Percentiles rank a stretch among this genome's conserved stretches.
These are phyloP conservation scores for Lactuca saligna DNA, from an alignment of 129 eudicot species.

Conservation along the genomic window DNA sequence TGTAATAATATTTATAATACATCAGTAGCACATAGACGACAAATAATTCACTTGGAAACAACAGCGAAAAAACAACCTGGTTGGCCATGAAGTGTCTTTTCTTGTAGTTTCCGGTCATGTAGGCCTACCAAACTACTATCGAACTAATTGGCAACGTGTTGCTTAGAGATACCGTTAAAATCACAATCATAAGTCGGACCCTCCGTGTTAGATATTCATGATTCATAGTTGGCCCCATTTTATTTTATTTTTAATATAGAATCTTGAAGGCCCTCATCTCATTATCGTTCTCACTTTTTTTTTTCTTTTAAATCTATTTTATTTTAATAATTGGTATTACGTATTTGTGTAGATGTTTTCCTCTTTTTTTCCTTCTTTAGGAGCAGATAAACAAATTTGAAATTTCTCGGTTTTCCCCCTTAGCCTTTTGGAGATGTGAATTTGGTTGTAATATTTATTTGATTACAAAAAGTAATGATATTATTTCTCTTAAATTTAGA, in stretches of 20 bases:
- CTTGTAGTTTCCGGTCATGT: not conserved
- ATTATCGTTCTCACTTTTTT: too few relatives aligned
- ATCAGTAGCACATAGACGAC: not conserved
- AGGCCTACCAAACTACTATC: not conserved
- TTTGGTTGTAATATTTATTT: too few relatives aligned
- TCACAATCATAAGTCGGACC: not conserved
- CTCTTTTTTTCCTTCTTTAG: too few relatives aligned
- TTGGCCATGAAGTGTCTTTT: slow-evolving; percentile 1
- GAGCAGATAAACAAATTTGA: too few relatives aligned
- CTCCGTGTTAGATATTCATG: not conserved
- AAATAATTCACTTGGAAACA: not conserved
- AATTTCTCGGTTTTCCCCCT: too few relatives aligned
- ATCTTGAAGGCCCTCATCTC: not conserved
- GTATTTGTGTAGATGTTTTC: not conserved
- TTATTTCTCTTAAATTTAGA: too few relatives aligned
- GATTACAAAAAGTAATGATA: too few relatives aligned
- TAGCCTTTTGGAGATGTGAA: too few relatives aligned
- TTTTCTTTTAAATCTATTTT: too few relatives aligned
- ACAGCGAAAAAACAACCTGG: not conserved
- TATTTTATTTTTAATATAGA: too few relatives aligned
- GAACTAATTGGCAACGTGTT: not conserved
- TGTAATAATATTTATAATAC: too few relatives aligned
- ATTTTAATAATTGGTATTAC: too few relatives aligned
- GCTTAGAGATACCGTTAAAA: not conserved
- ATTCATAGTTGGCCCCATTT: not conserved